A percentile compares a stretch with the other conserved stretches of the same genome.
These are phyloP conservation scores for Russula sp. DNA, from an alignment of 768 basidiomycete genomes.

Conservation along the genomic window DNA sequence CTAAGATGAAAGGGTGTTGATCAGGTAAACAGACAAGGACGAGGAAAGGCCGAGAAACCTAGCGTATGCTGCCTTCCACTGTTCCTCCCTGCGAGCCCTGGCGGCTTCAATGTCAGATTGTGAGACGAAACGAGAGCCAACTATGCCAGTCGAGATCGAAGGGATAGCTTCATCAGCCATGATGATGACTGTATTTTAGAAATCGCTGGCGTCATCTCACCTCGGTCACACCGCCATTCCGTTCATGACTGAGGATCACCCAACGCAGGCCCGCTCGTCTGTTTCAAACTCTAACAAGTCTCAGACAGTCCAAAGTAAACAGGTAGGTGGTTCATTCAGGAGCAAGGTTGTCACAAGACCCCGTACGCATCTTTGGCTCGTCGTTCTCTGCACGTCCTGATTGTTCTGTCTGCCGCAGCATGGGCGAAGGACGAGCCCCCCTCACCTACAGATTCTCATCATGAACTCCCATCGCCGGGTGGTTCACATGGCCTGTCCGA, in stretches of 20 bases:
- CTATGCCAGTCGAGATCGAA: conserved; percentile 60
- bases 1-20: conserved; percentile 33
- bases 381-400: background rate
- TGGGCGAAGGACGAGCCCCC: conserved; percentile 22
- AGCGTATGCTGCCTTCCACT: conserved; percentile 88
- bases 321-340: background rate
- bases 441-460: conserved; percentile 31
- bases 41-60: conserved; percentile 36
- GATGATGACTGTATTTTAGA: background rate
- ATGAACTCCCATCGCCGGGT: conserved; percentile 26
- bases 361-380: background rate
- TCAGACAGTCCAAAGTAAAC: background rate
- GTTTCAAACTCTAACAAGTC: background rate
- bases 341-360: conserved; percentile 13
- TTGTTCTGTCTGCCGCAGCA: conserved; percentile 2
- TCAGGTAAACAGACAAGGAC: conserved; percentile 55
- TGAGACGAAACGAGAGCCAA: conserved; percentile 81
- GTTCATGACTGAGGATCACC: conserved; percentile 4
- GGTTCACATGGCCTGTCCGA: conserved; percentile 31
- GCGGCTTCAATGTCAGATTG: conserved; percentile 71
- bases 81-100: conserved; percentile 64
- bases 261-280: background rate
- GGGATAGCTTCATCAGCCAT: conserved; percentile 40
- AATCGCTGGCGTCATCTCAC: background rate
- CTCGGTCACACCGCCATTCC: background rate